phyloP scores from a whole-genome alignment of 2,329 filamentous ascomycete species.

The Dactylonectria estremocensis region DNA sequence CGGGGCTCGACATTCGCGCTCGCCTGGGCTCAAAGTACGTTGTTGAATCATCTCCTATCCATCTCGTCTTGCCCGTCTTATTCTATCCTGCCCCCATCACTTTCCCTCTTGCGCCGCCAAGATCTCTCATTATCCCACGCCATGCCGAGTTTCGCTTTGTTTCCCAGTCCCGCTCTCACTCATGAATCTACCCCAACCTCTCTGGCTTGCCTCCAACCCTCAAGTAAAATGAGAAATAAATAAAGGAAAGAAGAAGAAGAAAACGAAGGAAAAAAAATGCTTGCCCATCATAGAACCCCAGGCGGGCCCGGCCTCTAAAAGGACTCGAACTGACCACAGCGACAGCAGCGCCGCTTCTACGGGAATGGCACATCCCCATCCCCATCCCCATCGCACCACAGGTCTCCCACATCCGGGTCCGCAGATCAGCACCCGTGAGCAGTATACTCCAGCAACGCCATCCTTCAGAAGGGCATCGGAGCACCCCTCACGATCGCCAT shows the following conservation, averaged over 20 bases:
- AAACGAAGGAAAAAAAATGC: background rate
- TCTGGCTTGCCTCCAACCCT: background rate
- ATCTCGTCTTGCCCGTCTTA: background rate
- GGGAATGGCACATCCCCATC: slow-evolving; percentile 72
- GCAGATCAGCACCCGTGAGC: slow-evolving; percentile 66
- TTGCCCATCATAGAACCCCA: slow-evolving; percentile 1
- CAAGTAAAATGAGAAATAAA: background rate
- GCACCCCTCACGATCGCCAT: slow-evolving; percentile 66
- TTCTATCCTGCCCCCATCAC: background rate
- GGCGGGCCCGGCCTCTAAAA: slow-evolving; percentile 7
- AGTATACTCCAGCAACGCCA: slow-evolving; percentile 68
- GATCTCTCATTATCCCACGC: slow-evolving; percentile 15
- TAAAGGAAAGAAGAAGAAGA: too few relatives aligned
- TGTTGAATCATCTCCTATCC: slow-evolving; percentile 39
- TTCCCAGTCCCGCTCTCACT: background rate
- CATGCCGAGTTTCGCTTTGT: background rate
- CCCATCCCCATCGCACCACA: slow-evolving; percentile 58
- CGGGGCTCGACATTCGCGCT: slow-evolving; percentile 67
- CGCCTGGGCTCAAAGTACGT: slow-evolving; percentile 71
- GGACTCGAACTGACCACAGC: slow-evolving; percentile 40
- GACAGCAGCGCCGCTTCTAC: slow-evolving; percentile 65
- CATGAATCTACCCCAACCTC: background rate
- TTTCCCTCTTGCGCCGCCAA: background rate
- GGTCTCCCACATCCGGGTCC: slow-evolving; percentile 66
- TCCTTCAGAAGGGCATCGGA: slow-evolving; percentile 65